These are phyloP conservation scores for Mycena indigotica DNA, from an alignment of 768 basidiomycete genomes.

Conservation along the genomic window DNA sequence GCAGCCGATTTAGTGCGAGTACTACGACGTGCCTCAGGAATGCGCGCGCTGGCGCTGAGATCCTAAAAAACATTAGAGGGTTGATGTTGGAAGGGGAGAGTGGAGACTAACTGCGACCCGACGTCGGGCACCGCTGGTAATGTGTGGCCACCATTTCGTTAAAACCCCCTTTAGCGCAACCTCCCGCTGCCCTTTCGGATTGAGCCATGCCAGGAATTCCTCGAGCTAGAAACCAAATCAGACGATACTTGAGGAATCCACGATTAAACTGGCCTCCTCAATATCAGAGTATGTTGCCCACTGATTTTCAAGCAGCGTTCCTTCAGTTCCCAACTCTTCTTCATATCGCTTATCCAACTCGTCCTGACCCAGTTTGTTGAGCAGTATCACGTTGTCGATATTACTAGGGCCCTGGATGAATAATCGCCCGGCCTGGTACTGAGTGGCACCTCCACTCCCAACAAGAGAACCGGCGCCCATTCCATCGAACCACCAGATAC, in stretches of 20 bases:
- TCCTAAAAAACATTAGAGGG: conserved; percentile 51
- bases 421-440: conserved; percentile 87
- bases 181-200: conserved; percentile 89
- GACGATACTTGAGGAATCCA: conserved; percentile 5
- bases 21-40: conserved; percentile 81
- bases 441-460: conserved; percentile 73
- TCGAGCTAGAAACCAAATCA: conserved; percentile 59
- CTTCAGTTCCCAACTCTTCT: conserved; percentile 83
- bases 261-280: conserved; percentile 69
- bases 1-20: conserved; percentile 62
- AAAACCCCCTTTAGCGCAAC: conserved; percentile 74
- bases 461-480: conserved; percentile 83
- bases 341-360: conserved; percentile 63
- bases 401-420: conserved; percentile 93
- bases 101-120: conserved; percentile 63
- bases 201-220: conserved; percentile 85
- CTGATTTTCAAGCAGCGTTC: conserved; percentile 70
- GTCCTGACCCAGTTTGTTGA: conserved; percentile 58
- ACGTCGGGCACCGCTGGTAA: conserved; percentile 76
- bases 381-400: conserved; percentile 74
- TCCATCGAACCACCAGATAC: conserved; percentile 99
- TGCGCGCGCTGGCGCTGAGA: conserved; percentile 63
- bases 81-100: not conserved
- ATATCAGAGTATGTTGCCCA: conserved; percentile 91
- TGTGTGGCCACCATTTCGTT: conserved; percentile 82